Conservation (phyloP, 164 flowering plant genomes). For the Vitis amurensis region DNA sequence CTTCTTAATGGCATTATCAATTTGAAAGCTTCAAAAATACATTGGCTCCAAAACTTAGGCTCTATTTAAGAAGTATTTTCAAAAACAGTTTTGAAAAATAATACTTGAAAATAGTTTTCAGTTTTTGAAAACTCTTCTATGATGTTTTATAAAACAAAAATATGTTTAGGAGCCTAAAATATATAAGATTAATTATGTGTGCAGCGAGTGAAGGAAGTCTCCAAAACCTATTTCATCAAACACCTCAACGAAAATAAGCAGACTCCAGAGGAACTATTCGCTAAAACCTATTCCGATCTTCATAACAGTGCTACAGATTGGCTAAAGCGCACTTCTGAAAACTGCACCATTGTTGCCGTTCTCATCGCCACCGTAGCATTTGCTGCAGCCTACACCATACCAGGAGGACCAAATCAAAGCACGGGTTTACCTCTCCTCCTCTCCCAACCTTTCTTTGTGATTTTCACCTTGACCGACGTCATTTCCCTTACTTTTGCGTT, state of each 20-base stretch:
- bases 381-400: conserved; percentile 30
- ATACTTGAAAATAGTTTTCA: too few relatives aligned
- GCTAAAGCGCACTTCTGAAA: conserved; percentile 18
- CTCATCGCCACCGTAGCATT: conserved; percentile 30
- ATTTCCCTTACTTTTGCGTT: conserved; percentile 17
- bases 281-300: background rate
- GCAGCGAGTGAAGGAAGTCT: conserved; percentile 10
- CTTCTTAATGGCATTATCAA: background rate
- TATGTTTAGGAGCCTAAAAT: too few relatives aligned
- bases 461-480: conserved; percentile 21
- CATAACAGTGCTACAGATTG: conserved; percentile 13
- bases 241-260: background rate
- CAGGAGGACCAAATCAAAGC: conserved; percentile 22
- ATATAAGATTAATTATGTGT: too few relatives aligned
- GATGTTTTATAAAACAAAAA: too few relatives aligned
- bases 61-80: background rate
- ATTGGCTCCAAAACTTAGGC: too few relatives aligned
- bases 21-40: background rate
- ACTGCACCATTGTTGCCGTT: conserved; percentile 20
- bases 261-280: conserved; percentile 12
- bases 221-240: background rate
- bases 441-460: conserved; percentile 7
- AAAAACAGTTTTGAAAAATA: background rate
- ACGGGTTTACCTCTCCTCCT: conserved; percentile 22
- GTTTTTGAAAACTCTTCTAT: too few relatives aligned